Conservation (phyloP, 768 basidiomycete genomes). For the Leucosporidium creatinivorum region DNA sequence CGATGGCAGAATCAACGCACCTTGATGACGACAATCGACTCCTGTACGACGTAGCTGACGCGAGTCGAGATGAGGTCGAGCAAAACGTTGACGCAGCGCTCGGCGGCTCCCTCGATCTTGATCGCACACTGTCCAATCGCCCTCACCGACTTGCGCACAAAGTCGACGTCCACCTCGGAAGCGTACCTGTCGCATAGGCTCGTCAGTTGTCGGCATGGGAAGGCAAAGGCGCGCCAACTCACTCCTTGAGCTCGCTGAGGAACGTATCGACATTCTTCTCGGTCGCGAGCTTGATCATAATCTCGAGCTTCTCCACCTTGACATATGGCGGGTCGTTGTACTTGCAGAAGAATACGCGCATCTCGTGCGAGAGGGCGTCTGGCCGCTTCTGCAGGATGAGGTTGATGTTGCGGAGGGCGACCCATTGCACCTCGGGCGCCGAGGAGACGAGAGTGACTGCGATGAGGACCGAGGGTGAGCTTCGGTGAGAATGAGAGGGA, state of each 20-base stretch:
- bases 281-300: constrained; percentile 87
- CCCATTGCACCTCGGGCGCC: constrained; percentile 97
- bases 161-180: constrained; percentile 96
- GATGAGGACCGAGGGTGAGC: not conserved
- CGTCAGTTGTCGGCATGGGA: not conserved
- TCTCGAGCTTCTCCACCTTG: constrained; percentile 95
- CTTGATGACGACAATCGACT: constrained; percentile 98
- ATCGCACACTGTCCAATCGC: constrained; percentile 95
- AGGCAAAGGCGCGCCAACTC: constrained; percentile 38
- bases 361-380: constrained; percentile 85
- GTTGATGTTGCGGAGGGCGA: constrained; percentile 92
- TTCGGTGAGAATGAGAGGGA: too few relatives aligned
- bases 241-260: constrained; percentile 94
- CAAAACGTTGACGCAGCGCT: constrained; percentile 88
- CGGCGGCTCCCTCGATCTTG: constrained; percentile 85
- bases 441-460: constrained; percentile 87
- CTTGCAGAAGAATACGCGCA: constrained; percentile 99
- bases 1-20: constrained; percentile 45
- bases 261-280: constrained; percentile 92
- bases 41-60: constrained; percentile 95
- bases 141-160: constrained; percentile 87
- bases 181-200: constrained; percentile 59
- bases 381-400: constrained; percentile 87
- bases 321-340: constrained; percentile 99
- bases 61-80: constrained; percentile 86